Base-by-base conservation (phyloP, 805 yeast genomes). In the Ogataea degrootiae region DNA sequence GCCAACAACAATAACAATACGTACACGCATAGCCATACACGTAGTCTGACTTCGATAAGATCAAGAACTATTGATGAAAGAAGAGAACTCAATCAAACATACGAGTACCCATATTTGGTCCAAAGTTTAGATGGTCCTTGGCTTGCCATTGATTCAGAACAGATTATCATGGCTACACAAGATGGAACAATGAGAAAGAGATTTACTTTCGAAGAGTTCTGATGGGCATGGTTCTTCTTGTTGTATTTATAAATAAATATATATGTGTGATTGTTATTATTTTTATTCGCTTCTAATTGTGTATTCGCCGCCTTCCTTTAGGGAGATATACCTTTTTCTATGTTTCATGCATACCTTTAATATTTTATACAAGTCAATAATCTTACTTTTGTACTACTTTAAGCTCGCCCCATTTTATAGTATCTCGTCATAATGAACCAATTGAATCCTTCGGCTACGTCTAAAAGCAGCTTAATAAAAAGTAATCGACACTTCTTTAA, bases 111-210 rank as follows among this genome's bases (percentile, higher is more conserved):
- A 2, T 79, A 79, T 54, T 66, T 88, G 55, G 73, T 83, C 0
- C 78, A 76, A 43, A 77, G 79, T 5, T 67, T 92, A 40, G 96
- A 89, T 54, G 96, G 96, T 0, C 97, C 98, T 0, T 79, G 95
- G 79, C 71, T 91, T 34, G 85, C 84, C 1, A 70, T 83, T 15
- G 89, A 84, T 51, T 80, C 80, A 1, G 73, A 72, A 29, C 75
- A 76, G 50, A 70, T 76, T 36, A 69, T 79, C 17, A 69, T 76
- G 55, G 80, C 78, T 8, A 73, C 76, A 47, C 53, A 48, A 14
- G 67, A 67, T 47, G 70, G 70, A 16, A 57, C 65, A 12, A 45
- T 62, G 15, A 50, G 68, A 40, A 65, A 59, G 50, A 55, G 58
- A 34, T 57, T 60, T 34, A 54, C 59, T 1, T 54, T 51, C 41